A percentile compares a stretch with the other conserved stretches of the same genome.
Conservation (phyloP, 257 asterid genomes). For the Plantago ovata region DNA sequence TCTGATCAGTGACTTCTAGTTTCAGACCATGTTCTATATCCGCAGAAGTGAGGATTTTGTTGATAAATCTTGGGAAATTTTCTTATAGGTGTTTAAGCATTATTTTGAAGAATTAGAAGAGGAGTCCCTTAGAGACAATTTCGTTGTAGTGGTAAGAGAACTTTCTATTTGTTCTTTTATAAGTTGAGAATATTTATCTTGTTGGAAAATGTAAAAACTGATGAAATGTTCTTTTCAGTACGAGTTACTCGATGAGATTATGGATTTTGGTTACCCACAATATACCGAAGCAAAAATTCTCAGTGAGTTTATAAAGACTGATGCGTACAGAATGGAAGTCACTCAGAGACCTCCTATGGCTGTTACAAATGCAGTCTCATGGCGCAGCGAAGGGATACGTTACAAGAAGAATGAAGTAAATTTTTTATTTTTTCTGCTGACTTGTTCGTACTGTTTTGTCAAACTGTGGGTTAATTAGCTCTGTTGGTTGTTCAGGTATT, state of each 20-base stretch:
- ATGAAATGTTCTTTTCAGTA: conserved; percentile 46
- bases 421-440: conserved; percentile 23
- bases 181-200: conserved; percentile 2
- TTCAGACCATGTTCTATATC: conserved; percentile 13
- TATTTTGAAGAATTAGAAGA: conserved; percentile 98
- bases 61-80: conserved; percentile 10
- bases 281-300: conserved; percentile 98
- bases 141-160: conserved; percentile 93
- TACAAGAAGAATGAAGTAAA: conserved; percentile 95
- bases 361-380: conserved; percentile 98
- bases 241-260: conserved; percentile 96
- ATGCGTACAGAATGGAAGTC: conserved; percentile 99
- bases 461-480: conserved; percentile 16
- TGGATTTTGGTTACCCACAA: conserved; percentile 99
- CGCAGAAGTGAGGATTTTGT: conserved; percentile 17
- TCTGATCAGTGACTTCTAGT: conserved; percentile 21
- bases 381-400: conserved; percentile 99
- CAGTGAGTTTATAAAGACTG: conserved; percentile 97
- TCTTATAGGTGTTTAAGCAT: conserved; percentile 88
- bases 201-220: conserved; percentile 13
- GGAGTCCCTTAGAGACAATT: conserved; percentile 96
- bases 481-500: conserved; percentile 68
- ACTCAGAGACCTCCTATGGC: conserved; percentile 99
- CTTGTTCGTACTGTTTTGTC: conserved; percentile 14
- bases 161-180: conserved; percentile 16